Evolutionary conservation across 108 stramenopile species (phyloP).

Genomic region (Pseudonitzschia pungens): DNA sequence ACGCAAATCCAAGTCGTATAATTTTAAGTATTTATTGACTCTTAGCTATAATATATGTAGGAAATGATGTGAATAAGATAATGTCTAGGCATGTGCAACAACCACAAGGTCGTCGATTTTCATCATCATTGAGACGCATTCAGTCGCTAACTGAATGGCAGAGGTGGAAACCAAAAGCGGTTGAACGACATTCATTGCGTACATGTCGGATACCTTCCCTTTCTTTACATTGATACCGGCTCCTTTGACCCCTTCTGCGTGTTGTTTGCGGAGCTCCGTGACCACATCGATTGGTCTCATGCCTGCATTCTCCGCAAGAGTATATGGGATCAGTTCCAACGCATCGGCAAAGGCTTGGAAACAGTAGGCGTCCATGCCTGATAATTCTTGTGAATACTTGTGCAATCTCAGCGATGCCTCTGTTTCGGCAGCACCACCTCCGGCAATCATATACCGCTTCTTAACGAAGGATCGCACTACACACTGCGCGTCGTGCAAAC

Average conservation of each 20-base stretch:
- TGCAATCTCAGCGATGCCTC: slow-evolving; percentile 87
- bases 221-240: slow-evolving; percentile 97
- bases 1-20: background rate
- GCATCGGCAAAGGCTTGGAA: slow-evolving; percentile 97
- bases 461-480: slow-evolving; percentile 97
- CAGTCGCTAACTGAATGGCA: slow-evolving; percentile 95
- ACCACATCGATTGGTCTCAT: slow-evolving; percentile 98
- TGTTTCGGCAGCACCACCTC: slow-evolving; percentile 98
- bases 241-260: slow-evolving; percentile 81
- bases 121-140: slow-evolving; percentile 98
- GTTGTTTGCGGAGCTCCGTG: slow-evolving; percentile 91
- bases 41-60: background rate
- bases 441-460: slow-evolving; percentile 93
- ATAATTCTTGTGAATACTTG: slow-evolving; percentile 71
- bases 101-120: slow-evolving; percentile 97
- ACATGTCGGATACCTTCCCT: slow-evolving; percentile 93
- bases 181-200: slow-evolving; percentile 92
- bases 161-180: slow-evolving; percentile 93
- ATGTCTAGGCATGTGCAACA: slow-evolving; percentile 37
- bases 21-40: background rate
- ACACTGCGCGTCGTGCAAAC: slow-evolving; percentile 99
- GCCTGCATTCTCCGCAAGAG: slow-evolving; percentile 99
- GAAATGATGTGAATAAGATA: background rate
- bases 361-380: slow-evolving; percentile 96
- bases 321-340: slow-evolving; percentile 98